Percentiles rank a stretch among this genome's conserved stretches.
phyloP scores from a whole-genome alignment of 345 rosid species.

The Psidium guajava region DNA sequence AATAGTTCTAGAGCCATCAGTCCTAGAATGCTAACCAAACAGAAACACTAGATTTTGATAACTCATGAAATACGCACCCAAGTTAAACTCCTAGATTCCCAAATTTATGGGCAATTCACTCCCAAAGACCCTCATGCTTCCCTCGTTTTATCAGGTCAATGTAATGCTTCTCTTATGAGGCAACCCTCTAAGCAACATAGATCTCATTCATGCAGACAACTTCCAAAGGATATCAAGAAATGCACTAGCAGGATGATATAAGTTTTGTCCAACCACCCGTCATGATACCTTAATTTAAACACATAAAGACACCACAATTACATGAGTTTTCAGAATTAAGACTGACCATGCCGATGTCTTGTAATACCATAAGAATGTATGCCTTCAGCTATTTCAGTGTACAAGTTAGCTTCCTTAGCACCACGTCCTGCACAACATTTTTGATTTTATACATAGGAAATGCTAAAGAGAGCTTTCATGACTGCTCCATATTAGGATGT shows the following conservation, averaged over 20 bases:
- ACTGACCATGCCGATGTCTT: conserved; percentile 86
- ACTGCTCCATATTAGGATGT: not conserved
- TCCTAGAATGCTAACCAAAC: not conserved
- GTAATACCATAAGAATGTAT: conserved; percentile 89
- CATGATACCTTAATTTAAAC: not conserved
- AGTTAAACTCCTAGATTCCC: not conserved
- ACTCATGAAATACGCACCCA: not conserved
- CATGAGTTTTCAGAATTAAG: not conserved
- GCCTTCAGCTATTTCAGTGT: conserved; percentile 84
- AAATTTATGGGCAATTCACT: not conserved
- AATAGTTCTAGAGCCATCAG: not conserved
- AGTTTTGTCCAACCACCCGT: not conserved
- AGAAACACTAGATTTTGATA: not conserved
- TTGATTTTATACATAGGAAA: not conserved
- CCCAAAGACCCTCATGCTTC: not conserved
- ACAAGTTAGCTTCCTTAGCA: conserved; percentile 80
- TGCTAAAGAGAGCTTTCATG: not conserved
- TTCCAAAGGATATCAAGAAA: not conserved
- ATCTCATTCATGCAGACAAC: not conserved
- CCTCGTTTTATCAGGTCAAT: not conserved
- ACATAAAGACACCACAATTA: not conserved
- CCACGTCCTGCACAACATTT: conserved; percentile 64
- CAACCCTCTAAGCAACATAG: not conserved
- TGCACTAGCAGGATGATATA: not conserved
- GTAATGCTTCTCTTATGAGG: not conserved